Base-by-base conservation (phyloP, 805 yeast species). In the Cyberlindnera maritima region DNA sequence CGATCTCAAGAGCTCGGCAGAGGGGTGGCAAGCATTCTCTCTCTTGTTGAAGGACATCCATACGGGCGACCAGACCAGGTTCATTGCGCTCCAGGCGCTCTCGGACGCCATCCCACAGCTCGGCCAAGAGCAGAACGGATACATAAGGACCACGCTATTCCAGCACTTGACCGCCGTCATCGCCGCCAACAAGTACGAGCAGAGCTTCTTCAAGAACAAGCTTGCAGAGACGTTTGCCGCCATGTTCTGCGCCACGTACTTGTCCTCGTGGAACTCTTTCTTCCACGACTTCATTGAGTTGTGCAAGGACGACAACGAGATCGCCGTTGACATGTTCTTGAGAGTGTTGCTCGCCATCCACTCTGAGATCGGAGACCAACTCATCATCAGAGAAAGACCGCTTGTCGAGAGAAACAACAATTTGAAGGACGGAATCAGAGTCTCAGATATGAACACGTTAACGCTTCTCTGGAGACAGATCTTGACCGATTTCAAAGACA, bases 281-380 rank as follows among this genome's bases (percentile, higher is more conserved):
- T 72, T 81, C 58, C 71, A 67, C 38, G 85, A 80, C 53, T 60
- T 81, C 34, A 61, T 74, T 36, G 54, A 64, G 12, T 56, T 79
- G 34, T 47, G 61, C 17, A 57, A 49, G n/a, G 57, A 58, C 37
- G 58, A 52, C 32, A 57, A 71, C 32, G 61, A 57, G 31, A 46
- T 60, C 12, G 63, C 61, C 0, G 58, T 55, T 62, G 97, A 91
- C 60, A 79, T 87, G 64, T 90, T 85, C 64, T 66, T 85, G 33
- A 77, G 97, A 60, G 77, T 89, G 8, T 69, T 90, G 49, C 65
- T 81, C 36, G 79, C 85, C 26, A 80, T 94, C 50, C 97, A 94
- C 64, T 83, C 83, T 25, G 97, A 91, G 66, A 89, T 94, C 56
- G 99, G 96, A 29, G 99, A 94, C 64, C 94, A 87, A 61, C 76